Evolutionary conservation across 1,284 basidiomycete species (phyloP), one percentile per base, ranked within the genome.

Genomic region (Phenoliferia sp.): DNA sequence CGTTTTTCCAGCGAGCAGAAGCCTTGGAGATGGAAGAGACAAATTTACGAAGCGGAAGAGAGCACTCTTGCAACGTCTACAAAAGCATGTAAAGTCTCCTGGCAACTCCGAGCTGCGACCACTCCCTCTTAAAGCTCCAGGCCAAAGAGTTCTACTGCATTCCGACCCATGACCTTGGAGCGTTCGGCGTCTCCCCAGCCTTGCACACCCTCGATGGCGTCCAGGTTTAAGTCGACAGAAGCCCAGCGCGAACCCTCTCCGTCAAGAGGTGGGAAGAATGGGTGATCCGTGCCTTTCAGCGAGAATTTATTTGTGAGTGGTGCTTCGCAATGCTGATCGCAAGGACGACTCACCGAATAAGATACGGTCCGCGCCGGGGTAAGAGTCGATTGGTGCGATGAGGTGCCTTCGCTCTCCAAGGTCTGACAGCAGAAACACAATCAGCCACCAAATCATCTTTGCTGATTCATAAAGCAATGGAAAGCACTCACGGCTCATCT

Each of bases 251-350:
- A 68, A 31, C 73, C 72, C 50, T 82, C 81, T 26, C 69, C 68
- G 60, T 81, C 81, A 36, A 92, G 82, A 7, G 90, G 90, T 5
- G 90, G 90, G 80, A 93, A 93, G 82, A 93, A 93, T 1, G 91
- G 91, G 77, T 92, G 89, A 75, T 93, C 91, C 26, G 91, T 93
- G 10, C 91, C 69, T 71, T 55, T 16, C 0, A 22, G 5, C 17
- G 48, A 52, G 5, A 19, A 22, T 5, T 2, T n/a, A 3, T 9
- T 28, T 28, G 55, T 33, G 9, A 26, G 56, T 0, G 44, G 28
- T 44, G 2, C 9, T n/a, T 17, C 9, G 26, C 32, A 50, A 16
- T 7, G 56, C 31, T 28, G 19, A 6, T 2, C 6, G 22, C 16
- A 4, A 22, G 2, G 1, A 17, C 16, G 54, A 33, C 66, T 54